Base-by-base conservation (phyloP, 1,284 basidiomycete genomes). In the Trametes hirsuta region DNA sequence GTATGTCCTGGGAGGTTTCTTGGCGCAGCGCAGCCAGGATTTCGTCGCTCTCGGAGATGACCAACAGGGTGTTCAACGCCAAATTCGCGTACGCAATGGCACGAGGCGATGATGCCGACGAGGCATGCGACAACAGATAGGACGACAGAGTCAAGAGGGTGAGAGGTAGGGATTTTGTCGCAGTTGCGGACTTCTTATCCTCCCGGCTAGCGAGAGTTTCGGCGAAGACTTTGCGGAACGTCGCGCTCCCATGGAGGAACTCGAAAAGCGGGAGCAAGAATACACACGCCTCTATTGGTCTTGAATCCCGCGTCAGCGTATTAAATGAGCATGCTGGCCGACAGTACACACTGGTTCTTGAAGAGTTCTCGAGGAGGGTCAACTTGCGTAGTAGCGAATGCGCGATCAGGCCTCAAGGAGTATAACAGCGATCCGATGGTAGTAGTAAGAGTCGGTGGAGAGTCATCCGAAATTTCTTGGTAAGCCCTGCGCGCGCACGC, bases 101-200 rank as follows among this genome's bases (percentile, higher is more conserved):
- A 18, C 86, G 81, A 8, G 81, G 71, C 6, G 84, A 83, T 2
- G 79, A 78, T 0, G 80, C 76, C 3, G 86, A 83, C 2, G 84
- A 83, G 5, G 86, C 86, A 68, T 89, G 86, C 0, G 84, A 82
- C 48, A 87, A 72, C 47, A 88, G 63, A 73, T 88, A 88, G 0
- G 87, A 88, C 3, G 82, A 81, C 52, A 88, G 69, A 2, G 83
- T 80, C 53, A 88, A 63, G 18, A 85, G 67, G 12, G 79, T 81
- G 61, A 79, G 75, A 4, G 79, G 71, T 15, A 81, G 67, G 3
- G 66, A 58, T 0, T 58, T 30, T n/a, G 79, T 76, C 6, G 74
- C 58, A 8, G 64, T 62, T 30, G 66, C 62, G 18, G 63, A 61
- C 30, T 51, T 70, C 49, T 53, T 64, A 25, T 63, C 65, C 2